Evolutionary conservation across 169 alveolate species (phyloP).

Genomic region (Pseudocohnilembus persalinus): DNA sequence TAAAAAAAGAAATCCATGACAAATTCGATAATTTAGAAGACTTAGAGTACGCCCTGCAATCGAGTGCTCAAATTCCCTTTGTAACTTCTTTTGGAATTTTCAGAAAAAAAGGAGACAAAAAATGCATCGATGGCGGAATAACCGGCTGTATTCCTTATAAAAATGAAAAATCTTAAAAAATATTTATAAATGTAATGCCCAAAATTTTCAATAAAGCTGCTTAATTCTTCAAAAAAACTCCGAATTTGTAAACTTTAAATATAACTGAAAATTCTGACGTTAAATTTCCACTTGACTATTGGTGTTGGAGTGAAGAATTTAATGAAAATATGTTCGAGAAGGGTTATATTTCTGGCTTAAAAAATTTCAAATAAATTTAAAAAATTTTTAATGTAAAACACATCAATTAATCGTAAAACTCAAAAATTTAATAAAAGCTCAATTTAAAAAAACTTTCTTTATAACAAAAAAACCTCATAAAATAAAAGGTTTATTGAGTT

Average conservation of each 20-base stretch:
- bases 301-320: no score
- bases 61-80: not conserved
- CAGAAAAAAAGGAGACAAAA: not conserved
- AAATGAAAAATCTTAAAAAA: conserved; percentile 1
- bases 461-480: no score
- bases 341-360: no score
- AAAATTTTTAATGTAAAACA: no score
- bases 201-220: not conserved
- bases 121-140: conserved; percentile 8
- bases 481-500: no score
- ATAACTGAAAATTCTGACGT: conserved; percentile 4
- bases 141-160: not conserved
- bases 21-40: not conserved
- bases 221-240: not conserved
- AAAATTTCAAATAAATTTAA: no score
- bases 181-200: conserved; percentile 12
- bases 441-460: no score
- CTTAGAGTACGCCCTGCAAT: not conserved
- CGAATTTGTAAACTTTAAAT: not conserved
- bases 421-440: no score
- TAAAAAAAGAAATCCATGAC: no score
- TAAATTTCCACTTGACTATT: conserved; percentile 3
- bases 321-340: no score
- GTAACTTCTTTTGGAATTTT: not conserved
- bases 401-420: no score